These are phyloP conservation scores for Aspergillus biplanus DNA, from an alignment of 495 filamentous ascomycete species.

Conservation along the genomic window DNA sequence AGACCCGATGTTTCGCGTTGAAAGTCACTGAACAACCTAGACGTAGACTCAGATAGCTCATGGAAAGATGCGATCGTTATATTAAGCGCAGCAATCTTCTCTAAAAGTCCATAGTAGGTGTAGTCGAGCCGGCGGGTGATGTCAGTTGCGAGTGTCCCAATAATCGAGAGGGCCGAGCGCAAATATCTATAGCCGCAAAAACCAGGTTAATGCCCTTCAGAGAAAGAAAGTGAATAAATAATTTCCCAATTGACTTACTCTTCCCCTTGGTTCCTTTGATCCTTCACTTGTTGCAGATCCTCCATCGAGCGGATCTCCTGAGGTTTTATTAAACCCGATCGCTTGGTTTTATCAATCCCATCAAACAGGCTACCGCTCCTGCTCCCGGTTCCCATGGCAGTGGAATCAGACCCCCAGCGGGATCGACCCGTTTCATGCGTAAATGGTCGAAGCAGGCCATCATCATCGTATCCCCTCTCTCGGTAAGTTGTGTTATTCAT, in stretches of 20 bases:
- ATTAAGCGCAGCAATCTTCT: constrained; percentile 72
- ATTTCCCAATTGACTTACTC: constrained; percentile 36
- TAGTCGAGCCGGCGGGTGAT: constrained; percentile 79
- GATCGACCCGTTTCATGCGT: constrained; percentile 39
- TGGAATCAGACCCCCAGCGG: constrained; percentile 41
- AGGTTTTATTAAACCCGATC: constrained; percentile 33
- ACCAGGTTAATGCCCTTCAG: neutral
- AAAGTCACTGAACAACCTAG: constrained; percentile 65
- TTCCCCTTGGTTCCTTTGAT: constrained; percentile 49
- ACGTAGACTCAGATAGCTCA: constrained; percentile 66
- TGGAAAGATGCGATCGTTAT: constrained; percentile 69
- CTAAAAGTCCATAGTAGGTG: constrained; percentile 82
- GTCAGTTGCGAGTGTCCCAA: constrained; percentile 50
- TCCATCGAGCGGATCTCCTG: constrained; percentile 45
- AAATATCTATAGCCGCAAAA: constrained; percentile 34
- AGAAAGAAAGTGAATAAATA: constrained; percentile 2
- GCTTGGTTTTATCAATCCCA: constrained; percentile 36
- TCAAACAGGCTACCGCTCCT: constrained; percentile 40
- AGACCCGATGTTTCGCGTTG: constrained; percentile 61
- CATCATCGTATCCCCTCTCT: constrained; percentile 41
- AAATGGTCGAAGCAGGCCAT: constrained; percentile 38
- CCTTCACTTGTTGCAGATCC: constrained; percentile 45
- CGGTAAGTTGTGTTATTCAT: constrained; percentile 40
- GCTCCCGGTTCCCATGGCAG: constrained; percentile 29
- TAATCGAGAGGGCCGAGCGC: constrained; percentile 39